phyloP scores from a whole-genome alignment of 139 green algal genomes.

The Picochlorum sp. region DNA sequence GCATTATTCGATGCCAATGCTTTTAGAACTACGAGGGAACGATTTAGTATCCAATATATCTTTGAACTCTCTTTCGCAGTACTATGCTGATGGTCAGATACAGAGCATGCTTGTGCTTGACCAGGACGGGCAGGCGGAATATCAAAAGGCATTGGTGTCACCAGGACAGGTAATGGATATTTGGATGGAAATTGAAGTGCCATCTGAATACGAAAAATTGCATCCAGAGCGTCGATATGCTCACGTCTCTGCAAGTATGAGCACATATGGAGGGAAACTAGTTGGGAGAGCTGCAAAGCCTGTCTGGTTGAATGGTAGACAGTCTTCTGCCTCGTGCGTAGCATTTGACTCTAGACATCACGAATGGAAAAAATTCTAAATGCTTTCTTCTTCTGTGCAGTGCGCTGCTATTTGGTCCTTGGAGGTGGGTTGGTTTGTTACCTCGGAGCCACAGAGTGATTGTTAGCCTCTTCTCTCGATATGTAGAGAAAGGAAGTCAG shows the following conservation, averaged over 20 bases:
- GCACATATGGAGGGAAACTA: conserved; percentile 15
- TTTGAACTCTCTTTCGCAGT: conserved; percentile 8
- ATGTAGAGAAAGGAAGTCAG: conserved; percentile 15
- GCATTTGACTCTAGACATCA: background rate
- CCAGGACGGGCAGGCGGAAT: background rate
- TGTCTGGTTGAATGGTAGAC: conserved; percentile 18
- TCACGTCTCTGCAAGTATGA: conserved; percentile 28
- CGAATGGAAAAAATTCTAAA: too few relatives aligned
- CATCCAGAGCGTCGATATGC: conserved; percentile 3
- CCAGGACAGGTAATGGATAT: conserved; percentile 29
- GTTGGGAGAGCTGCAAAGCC: conserved; percentile 15
- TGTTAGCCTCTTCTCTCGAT: conserved; percentile 28
- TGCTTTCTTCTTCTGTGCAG: conserved; percentile 4
- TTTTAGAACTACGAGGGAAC: conserved; percentile 10
- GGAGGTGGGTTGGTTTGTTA: background rate
- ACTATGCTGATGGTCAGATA: background rate
- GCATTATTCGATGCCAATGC: conserved; percentile 13
- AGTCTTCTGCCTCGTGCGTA: background rate
- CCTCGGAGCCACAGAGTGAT: conserved; percentile 2
- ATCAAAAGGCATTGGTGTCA: background rate
- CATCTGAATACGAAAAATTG: background rate
- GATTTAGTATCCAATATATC: conserved; percentile 9
- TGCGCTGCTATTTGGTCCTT: background rate
- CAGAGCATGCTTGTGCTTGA: conserved; percentile 20
- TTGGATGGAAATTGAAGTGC: conserved; percentile 35